A percentile compares a stretch with the other conserved stretches of the same genome.
These are phyloP conservation scores for Penicillium sp. DNA, from an alignment of 2,329 filamentous ascomycete genomes.

Conservation along the genomic window DNA sequence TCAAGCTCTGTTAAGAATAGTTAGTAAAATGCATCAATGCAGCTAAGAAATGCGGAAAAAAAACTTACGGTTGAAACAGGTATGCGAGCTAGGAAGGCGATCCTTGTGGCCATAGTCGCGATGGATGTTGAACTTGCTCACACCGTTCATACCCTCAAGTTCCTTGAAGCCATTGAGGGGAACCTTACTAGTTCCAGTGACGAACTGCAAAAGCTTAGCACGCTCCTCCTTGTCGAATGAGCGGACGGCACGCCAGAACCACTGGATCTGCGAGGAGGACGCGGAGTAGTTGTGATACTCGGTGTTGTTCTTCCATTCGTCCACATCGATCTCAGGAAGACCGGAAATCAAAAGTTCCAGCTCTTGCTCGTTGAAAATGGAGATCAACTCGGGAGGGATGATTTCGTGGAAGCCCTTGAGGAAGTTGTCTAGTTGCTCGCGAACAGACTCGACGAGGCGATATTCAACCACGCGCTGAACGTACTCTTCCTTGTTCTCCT, in stretches of 20 bases:
- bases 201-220: slow-evolving; percentile 94
- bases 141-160: slow-evolving; percentile 97
- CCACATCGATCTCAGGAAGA: slow-evolving; percentile 92
- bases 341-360: slow-evolving; percentile 95
- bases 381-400: slow-evolving; percentile 87
- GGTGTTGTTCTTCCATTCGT: slow-evolving; percentile 98
- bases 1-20: slow-evolving; percentile 71
- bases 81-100: slow-evolving; percentile 91
- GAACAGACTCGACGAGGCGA: slow-evolving; percentile 84
- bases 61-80: slow-evolving; percentile 96
- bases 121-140: slow-evolving; percentile 98
- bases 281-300: slow-evolving; percentile 98
- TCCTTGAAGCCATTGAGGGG: slow-evolving; percentile 98
- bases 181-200: slow-evolving; percentile 97
- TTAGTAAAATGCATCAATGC: slow-evolving; percentile 35
- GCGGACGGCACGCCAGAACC: slow-evolving; percentile 98
- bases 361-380: slow-evolving; percentile 98
- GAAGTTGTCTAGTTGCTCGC: slow-evolving; percentile 92
- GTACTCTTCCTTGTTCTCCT: slow-evolving; percentile 98
- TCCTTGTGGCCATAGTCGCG: slow-evolving; percentile 97
- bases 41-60: not conserved
- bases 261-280: slow-evolving; percentile 94
- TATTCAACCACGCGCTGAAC: slow-evolving; percentile 93
- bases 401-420: slow-evolving; percentile 94
- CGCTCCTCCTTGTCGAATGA: slow-evolving; percentile 99